Conservation (phyloP, 192 early-diverging fungal species). For the Backusella circina region DNA sequence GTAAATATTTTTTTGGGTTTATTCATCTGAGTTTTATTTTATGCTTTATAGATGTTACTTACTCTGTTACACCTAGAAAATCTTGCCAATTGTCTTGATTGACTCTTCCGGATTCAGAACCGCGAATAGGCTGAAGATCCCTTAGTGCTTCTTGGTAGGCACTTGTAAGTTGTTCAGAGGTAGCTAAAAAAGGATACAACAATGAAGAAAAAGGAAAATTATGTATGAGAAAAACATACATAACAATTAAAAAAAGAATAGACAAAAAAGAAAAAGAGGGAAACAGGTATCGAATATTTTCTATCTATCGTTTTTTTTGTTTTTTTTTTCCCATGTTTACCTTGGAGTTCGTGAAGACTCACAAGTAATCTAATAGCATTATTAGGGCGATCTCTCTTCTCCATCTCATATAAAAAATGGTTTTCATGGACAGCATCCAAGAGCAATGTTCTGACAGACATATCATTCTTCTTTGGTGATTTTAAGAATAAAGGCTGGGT, state of each 20-base stretch:
- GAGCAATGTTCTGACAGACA: neutral
- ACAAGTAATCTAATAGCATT: constrained; percentile 5
- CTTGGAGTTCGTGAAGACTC: constrained; percentile 14
- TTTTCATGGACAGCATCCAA: neutral
- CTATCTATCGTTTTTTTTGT: neutral
- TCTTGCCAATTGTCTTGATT: constrained; percentile 19
- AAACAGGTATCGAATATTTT: neutral
- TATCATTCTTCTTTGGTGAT: neutral
- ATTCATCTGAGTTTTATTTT: neutral
- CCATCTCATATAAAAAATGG: constrained; percentile 11
- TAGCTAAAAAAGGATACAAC: constrained; percentile 3
- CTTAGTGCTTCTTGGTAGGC: neutral
- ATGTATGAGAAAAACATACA: neutral
- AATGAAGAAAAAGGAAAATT: neutral
- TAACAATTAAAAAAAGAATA: neutral
- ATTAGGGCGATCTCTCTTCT: constrained; percentile 15
- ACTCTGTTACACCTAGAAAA: constrained; percentile 6
- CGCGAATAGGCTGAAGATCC: neutral
- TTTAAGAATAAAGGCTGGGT: constrained; percentile 2
- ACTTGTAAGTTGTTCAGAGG: neutral
- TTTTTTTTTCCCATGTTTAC: constrained; percentile 8
- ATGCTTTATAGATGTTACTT: constrained; percentile 9
- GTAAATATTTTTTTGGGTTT: neutral
- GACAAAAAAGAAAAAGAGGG: neutral
- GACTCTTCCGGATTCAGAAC: neutral